Conservation (phyloP, 805 yeast genomes). For the Barnettozyma wickerhamii region DNA sequence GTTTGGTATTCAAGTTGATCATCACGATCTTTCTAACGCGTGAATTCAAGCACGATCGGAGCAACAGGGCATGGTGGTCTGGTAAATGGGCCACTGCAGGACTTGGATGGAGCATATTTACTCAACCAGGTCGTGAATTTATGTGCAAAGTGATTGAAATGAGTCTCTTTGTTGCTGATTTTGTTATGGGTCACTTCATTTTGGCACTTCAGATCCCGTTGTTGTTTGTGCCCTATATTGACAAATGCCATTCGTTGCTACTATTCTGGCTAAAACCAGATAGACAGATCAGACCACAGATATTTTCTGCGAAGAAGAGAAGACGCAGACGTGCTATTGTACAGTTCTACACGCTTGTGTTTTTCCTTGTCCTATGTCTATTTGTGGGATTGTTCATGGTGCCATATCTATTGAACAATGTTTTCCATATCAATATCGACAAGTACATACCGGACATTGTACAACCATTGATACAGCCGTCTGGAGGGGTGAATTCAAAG, state of each 20-base stretch:
- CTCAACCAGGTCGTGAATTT: slow-evolving; percentile 56
- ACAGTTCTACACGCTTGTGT: slow-evolving; percentile 31
- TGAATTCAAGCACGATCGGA: slow-evolving; percentile 49
- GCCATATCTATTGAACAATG: slow-evolving; percentile 35
- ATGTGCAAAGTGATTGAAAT: slow-evolving; percentile 54
- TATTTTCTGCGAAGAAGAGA: slow-evolving; percentile 40
- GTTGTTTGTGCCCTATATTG: slow-evolving; percentile 51
- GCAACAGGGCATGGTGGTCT: slow-evolving; percentile 68
- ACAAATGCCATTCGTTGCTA: slow-evolving; percentile 55
- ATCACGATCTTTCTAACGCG: slow-evolving; percentile 44
- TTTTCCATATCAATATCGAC: slow-evolving; percentile 36
- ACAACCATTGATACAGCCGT: slow-evolving; percentile 39
- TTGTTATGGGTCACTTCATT: slow-evolving; percentile 48
- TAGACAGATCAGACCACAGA: slow-evolving; percentile 43
- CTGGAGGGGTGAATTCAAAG: slow-evolving; percentile 19
- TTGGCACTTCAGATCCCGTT: slow-evolving; percentile 50
- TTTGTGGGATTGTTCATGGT: slow-evolving; percentile 33
- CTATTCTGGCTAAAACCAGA: slow-evolving; percentile 56
- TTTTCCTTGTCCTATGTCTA: slow-evolving; percentile 27
- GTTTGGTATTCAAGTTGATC: slow-evolving; percentile 42
- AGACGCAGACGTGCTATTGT: slow-evolving; percentile 35
- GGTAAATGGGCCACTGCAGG: slow-evolving; percentile 60
- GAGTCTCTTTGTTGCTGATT: slow-evolving; percentile 52
- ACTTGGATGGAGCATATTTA: slow-evolving; percentile 47
- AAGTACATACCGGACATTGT: slow-evolving; percentile 36